Evolutionary conservation across 129 eudicot genomes (phyloP), one percentile per base, ranked within the genome.

Genomic region (Escallonia rubra): DNA sequence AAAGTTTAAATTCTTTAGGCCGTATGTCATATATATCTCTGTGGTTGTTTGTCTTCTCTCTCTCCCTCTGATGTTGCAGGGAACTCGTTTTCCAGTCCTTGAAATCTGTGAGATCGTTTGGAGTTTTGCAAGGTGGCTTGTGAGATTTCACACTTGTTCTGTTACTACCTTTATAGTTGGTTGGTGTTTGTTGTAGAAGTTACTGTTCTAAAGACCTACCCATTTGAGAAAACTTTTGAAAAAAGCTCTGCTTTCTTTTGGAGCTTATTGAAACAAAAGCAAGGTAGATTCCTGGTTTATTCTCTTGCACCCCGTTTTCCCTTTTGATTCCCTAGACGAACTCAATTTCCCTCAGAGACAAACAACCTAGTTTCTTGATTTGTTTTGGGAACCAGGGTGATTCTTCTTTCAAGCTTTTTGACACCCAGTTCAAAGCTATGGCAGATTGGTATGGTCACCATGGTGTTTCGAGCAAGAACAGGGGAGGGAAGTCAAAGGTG

Each of bases 1-100:
- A 66, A 63, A 57, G 63, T 72, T 3, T 8, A 63, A 57, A 63
- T 72, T 3, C 8, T 54, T 13, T 3, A 54, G 34, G 4, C 52
- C 70, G 46, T 64, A 43, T 63, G 64, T 44, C 58, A 73, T 56
- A 44, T 45, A 43, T 64, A 4, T 50, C 67, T 46, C 41, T 47
- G 41, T 23, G 65, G 59, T 57, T 40, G 68, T 44, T 73, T 73
- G 78, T 73, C 78, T 59, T 50, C 48, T 65, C 23, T 63, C 47
- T 76, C 61, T 46, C 61, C 62, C 16, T 64, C 63, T 77, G 65
- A 41, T 69, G 41, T 47, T 63, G 71, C 71, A 63, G 74, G 57
- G 52, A 68, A 48, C 74, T 43, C 58, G 78, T 72, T 78, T 78
- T 68, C 43, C 23, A 15, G 74, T 62, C 76, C 76, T 72, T 72